Base-by-base conservation (phyloP, 1,284 basidiomycete genomes). In the Cystobasidium pallidum region DNA sequence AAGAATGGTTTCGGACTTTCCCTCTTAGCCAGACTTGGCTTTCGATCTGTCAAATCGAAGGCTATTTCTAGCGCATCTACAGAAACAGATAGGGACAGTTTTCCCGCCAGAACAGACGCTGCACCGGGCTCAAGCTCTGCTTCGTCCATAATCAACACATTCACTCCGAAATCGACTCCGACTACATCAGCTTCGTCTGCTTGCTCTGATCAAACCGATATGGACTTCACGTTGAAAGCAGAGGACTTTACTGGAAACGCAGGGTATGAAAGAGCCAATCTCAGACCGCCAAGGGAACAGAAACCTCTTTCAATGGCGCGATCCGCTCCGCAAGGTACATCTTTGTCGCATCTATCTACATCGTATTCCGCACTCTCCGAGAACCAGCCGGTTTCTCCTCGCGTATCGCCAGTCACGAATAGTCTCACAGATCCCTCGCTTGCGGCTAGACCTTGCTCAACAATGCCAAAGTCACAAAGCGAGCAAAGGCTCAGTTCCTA, bases 191-290 rank as follows among this genome's bases (percentile, higher is more conserved):
- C 58, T 28, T 61, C 58, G 4, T 61, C 58, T 2, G 39, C 43
- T 13, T 61, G 58, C 39, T 61, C 58, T 21, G 58, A 61, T 61
- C 58, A 61, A 21, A 47, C 13, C 13, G 58, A 61, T 21, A n/a
- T 34, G 19, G 7, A 34, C 11, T 6, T 28, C 54, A n/a, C 32
- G n/a, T 36, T 34, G 30, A 57, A 17, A n/a, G 30, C 54, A 6
- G 10, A 34, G 13, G 26, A 34, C n/a, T 3, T 36, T 15, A 15
- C 28, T 1, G 19, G 21, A n/a, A 30, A 30, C 6, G 54, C 36
- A 4, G 10, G 54, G n/a, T 32, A 30, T 57, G 30, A 57, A n/a
- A 13, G 32, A 34, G 36, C 11, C 19, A 34, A 1, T 28, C 54
- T 57, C 28, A 32, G 54, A n/a, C 54, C 54, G 7, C 7, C 54